Evolutionary conservation across 768 basidiomycete species (phyloP).

Genomic region (Termitomyces sp.): DNA sequence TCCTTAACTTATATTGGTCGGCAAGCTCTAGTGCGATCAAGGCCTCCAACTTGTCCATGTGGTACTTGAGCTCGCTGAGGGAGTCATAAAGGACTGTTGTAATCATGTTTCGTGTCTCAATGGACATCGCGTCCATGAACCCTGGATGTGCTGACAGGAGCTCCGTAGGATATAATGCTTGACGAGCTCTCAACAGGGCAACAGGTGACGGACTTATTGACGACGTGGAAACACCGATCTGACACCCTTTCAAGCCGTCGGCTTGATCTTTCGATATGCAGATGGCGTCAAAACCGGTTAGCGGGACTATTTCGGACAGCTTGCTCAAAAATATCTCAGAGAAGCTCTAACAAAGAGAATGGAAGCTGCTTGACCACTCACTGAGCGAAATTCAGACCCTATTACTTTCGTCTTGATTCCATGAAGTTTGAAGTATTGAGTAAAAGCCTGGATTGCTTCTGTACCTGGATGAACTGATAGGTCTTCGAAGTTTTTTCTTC

Average conservation of each 20-base stretch:
- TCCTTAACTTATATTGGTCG: constrained; percentile 23
- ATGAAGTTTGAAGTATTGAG: constrained; percentile 36
- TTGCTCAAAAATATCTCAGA: constrained; percentile 16
- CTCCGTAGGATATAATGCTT: constrained; percentile 33
- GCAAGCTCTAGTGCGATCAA: constrained; percentile 28
- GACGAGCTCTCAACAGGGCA: constrained; percentile 28
- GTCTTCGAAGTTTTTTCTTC: constrained; percentile 16
- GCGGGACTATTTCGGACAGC: constrained; percentile 35
- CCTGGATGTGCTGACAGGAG: constrained; percentile 24
- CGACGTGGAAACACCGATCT: constrained; percentile 20
- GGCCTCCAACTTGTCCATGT: constrained; percentile 35
- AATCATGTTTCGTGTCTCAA: constrained; percentile 27
- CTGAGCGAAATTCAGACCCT: constrained; percentile 36
- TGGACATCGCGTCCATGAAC: constrained; percentile 31
- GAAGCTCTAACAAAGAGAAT: not conserved
- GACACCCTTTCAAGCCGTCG: constrained; percentile 25
- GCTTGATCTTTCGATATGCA: constrained; percentile 36
- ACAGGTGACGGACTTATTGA: constrained; percentile 15
- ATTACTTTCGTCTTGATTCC: constrained; percentile 34
- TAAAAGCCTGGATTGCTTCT: constrained; percentile 38
- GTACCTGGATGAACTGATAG: constrained; percentile 36
- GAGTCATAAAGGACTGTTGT: constrained; percentile 26
- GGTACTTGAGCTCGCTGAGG: constrained; percentile 24
- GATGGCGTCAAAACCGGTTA: constrained; percentile 38
- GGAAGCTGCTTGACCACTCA: constrained; percentile 14